Base-by-base conservation (phyloP, 306 rosid genomes). In the Sphenostylis stenocarpa region DNA sequence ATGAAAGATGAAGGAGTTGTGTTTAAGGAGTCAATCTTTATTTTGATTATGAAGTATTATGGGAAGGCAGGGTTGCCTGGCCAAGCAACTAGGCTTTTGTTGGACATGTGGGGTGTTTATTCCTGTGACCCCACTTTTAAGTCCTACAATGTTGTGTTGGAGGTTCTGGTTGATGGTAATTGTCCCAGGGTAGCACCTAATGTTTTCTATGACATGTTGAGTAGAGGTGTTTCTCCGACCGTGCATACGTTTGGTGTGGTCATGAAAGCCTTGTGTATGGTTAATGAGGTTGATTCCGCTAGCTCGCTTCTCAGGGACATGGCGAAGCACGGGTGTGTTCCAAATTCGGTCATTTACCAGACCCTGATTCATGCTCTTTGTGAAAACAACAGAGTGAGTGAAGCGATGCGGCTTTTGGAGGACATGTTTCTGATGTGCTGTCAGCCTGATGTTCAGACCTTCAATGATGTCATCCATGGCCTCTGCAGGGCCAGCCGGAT, bases 351-450 rank as follows among this genome's bases (percentile, higher is more conserved):
- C 69, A 84, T 95, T 77, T 95, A 95, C 80, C 98, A 95, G 67
- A 95, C 96, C 56, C 60, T 95, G 52, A 95, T 95, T 83, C 97
- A 95, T 55, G 87, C 96, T 26, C 92, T 88, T 24, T 84, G 90
- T 20, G 84, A 81, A 81, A 92, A 65, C 77, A 85, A 87, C 29
- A 83, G 86, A 58, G 93, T 86, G 44, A 87, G 52, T 81, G 97
- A 95, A 61, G 96, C 97, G 1, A n/a, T 80, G 84, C 85, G 34
- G 66, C 90, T 95, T 44, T 81, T 95, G 68, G 97, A 93, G 76
- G 98, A 95, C 76, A 92, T 95, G 98, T 82, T 89, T 80, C 75
- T 92, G 81, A 95, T 95, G 97, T 93, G 96, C 16, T 95, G 98
- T 75, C 63, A 84, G 64, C 97, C 97, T 69, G 97, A 95, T 79